These are phyloP conservation scores for Botrytis galanthina DNA, from an alignment of 2,329 filamentous ascomycete species.

Conservation along the genomic window DNA sequence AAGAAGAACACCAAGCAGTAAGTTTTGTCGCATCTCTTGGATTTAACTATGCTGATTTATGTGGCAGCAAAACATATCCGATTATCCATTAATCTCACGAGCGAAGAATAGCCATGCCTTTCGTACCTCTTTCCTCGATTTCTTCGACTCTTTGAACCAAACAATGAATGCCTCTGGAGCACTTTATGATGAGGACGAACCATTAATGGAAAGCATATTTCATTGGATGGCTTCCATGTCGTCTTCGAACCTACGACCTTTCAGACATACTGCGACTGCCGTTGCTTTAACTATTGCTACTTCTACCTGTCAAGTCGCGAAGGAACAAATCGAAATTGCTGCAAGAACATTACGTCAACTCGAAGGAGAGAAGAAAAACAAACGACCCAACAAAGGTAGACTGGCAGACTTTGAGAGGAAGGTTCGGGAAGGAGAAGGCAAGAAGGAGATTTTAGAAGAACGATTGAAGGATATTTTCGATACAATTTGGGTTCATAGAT, in stretches of 20 bases:
- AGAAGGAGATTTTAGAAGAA: constrained; percentile 59
- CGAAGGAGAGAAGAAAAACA: constrained; percentile 72
- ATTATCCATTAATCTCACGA: constrained; percentile 88
- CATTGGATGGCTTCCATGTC: constrained; percentile 91
- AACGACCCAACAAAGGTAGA: constrained; percentile 73
- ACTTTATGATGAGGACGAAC: constrained; percentile 65
- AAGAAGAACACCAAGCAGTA: constrained; percentile 81
- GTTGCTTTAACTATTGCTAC: constrained; percentile 77
- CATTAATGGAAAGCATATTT: constrained; percentile 83
- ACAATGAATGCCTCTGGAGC: constrained; percentile 79
- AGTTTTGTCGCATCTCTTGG: constrained; percentile 33
- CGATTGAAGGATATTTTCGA: constrained; percentile 85
- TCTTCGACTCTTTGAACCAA: constrained; percentile 74
- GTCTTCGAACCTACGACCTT: constrained; percentile 80
- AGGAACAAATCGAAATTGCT: constrained; percentile 67
- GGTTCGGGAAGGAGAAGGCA: constrained; percentile 48
- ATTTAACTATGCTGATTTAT: constrained; percentile 16
- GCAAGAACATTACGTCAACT: constrained; percentile 76
- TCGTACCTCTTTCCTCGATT: constrained; percentile 71
- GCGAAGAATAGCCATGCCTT: constrained; percentile 75
- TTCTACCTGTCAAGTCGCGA: constrained; percentile 71
- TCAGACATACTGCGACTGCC: constrained; percentile 89
- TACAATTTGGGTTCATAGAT: constrained; percentile 90
- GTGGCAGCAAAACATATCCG: constrained; percentile 68
- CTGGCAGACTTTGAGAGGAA: constrained; percentile 70